Conservation (phyloP, 2,329 filamentous ascomycete genomes). For the Ceratocystis variospora region DNA sequence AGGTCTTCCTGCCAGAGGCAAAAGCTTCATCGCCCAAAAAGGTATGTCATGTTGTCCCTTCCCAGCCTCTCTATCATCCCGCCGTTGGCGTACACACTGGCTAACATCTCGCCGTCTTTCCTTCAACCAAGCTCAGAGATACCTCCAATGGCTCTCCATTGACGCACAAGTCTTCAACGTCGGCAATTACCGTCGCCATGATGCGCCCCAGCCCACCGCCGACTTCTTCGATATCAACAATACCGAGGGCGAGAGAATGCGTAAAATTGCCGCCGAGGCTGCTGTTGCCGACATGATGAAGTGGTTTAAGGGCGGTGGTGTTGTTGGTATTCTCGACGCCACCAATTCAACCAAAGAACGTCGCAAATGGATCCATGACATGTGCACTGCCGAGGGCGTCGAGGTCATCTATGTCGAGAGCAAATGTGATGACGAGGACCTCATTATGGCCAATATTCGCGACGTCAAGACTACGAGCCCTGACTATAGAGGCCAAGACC, state of each 20-base stretch:
- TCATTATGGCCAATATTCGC: constrained; percentile 96
- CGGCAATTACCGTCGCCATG: constrained; percentile 80
- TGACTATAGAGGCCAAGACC: constrained; percentile 88
- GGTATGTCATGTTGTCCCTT: constrained; percentile 38
- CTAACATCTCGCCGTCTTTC: constrained; percentile 6
- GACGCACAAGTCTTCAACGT: constrained; percentile 94
- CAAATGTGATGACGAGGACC: constrained; percentile 85
- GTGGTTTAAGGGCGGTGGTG: constrained; percentile 70
- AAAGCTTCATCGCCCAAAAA: constrained; percentile 96
- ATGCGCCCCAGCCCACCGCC: constrained; percentile 78
- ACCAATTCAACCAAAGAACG: constrained; percentile 90
- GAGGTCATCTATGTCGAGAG: constrained; percentile 94
- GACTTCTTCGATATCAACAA: constrained; percentile 94
- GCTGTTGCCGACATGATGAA: constrained; percentile 86
- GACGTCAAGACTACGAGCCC: constrained; percentile 95
- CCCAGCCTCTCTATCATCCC: not conserved
- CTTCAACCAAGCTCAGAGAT: constrained; percentile 61
- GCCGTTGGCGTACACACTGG: not conserved
- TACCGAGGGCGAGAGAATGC: constrained; percentile 74
- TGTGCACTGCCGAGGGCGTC: constrained; percentile 59
- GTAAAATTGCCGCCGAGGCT: constrained; percentile 77
- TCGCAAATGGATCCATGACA: constrained; percentile 79
- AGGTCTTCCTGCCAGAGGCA: constrained; percentile 84
- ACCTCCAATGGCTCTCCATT: constrained; percentile 93
- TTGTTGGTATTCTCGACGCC: constrained; percentile 88